Percentiles rank a stretch among this genome's conserved stretches.
phyloP scores from a whole-genome alignment of 2,329 filamentous ascomycete genomes.

The Parasarocladium wereldwijsianum region DNA sequence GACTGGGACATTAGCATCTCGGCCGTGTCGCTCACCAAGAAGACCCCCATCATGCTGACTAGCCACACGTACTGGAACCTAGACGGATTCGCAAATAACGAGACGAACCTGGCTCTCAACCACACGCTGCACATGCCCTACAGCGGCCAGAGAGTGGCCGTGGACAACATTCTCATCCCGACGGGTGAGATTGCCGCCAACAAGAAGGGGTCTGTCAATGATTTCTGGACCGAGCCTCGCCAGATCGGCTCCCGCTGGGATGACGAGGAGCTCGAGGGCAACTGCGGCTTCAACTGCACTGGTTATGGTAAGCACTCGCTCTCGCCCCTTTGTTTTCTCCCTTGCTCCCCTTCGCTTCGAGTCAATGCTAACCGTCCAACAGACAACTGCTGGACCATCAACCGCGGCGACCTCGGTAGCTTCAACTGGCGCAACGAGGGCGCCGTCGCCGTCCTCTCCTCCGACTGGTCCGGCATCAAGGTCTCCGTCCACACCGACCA shows the following conservation, averaged over 20 bases:
- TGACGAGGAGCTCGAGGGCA: slow-evolving; percentile 46
- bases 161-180: slow-evolving; percentile 59
- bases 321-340: neutral
- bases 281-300: slow-evolving; percentile 70
- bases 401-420: slow-evolving; percentile 39
- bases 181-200: slow-evolving; percentile 64
- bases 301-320: slow-evolving; percentile 53
- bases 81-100: slow-evolving; percentile 62
- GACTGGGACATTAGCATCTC: slow-evolving; percentile 63
- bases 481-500: slow-evolving; percentile 74
- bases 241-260: slow-evolving; percentile 57
- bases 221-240: slow-evolving; percentile 74
- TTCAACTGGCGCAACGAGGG: slow-evolving; percentile 48
- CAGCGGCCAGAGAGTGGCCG: slow-evolving; percentile 51
- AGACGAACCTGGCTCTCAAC: slow-evolving; percentile 50
- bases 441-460: slow-evolving; percentile 53
- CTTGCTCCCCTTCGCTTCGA: too few species aligned
- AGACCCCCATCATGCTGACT: slow-evolving; percentile 72
- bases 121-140: slow-evolving; percentile 63
- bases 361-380: slow-evolving; percentile 5
- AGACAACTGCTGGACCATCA: slow-evolving; percentile 57
- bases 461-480: slow-evolving; percentile 67
- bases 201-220: slow-evolving; percentile 51
- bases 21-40: slow-evolving; percentile 55
- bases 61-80: slow-evolving; percentile 70